phyloP scores from a whole-genome alignment of 257 asterid genomes.

The Pogostemon cablin region DNA sequence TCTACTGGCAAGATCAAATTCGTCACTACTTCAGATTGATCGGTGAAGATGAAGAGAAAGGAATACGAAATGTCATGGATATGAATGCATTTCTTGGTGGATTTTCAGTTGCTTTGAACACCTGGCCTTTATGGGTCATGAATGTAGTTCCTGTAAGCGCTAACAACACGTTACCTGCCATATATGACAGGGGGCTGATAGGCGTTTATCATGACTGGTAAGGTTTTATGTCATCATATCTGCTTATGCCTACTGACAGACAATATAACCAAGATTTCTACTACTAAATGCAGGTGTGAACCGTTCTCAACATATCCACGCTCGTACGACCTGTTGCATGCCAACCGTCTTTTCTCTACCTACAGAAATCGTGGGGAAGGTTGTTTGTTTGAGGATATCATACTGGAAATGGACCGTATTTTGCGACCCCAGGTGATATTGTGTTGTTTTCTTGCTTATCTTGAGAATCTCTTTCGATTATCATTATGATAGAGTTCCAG shows the following conservation, averaged over 20 bases:
- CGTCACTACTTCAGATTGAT: constrained; percentile 95
- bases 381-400: constrained; percentile 78
- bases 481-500: background rate
- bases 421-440: constrained; percentile 72
- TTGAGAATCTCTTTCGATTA: background rate
- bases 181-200: constrained; percentile 75
- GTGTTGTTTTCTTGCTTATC: background rate
- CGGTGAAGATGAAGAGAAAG: constrained; percentile 59
- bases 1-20: constrained; percentile 96
- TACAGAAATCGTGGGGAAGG: constrained; percentile 60
- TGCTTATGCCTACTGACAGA: constrained; percentile 6
- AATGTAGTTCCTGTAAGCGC: constrained; percentile 68
- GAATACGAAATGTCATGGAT: constrained; percentile 84
- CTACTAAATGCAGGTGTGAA: constrained; percentile 65
- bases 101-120: constrained; percentile 79
- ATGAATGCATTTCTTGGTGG: constrained; percentile 91
- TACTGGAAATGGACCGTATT: constrained; percentile 92
- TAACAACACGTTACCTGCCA: constrained; percentile 73
- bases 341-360: constrained; percentile 64
- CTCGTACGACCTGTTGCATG: constrained; percentile 71
- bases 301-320: constrained; percentile 97
- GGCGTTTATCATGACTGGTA: constrained; percentile 93
- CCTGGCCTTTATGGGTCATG: constrained; percentile 95
- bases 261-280: constrained; percentile 18
- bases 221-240: constrained; percentile 25